Evolutionary conservation across 768 basidiomycete genomes (phyloP).

Genomic region (Boletus subparvulus): DNA sequence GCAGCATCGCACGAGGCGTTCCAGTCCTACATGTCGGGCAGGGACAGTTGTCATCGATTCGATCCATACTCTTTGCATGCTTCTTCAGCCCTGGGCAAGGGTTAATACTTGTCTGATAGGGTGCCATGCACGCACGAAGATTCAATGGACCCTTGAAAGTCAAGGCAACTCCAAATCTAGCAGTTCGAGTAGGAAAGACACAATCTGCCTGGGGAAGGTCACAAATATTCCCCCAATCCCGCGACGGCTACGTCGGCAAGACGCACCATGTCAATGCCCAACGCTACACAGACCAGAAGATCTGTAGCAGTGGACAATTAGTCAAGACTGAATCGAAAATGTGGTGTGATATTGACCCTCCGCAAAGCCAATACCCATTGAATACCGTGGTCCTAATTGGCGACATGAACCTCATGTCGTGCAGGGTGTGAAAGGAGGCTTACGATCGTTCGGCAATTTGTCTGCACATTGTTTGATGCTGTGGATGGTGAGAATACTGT

Average conservation of each 20-base stretch:
- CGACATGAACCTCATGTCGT: slow-evolving; percentile 9
- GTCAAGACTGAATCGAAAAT: neutral
- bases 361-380: slow-evolving; percentile 91
- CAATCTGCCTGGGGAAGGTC: slow-evolving; percentile 71
- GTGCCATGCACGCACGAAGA: slow-evolving; percentile 48
- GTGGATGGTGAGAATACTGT: slow-evolving; percentile 13
- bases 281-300: slow-evolving; percentile 83
- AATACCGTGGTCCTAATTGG: slow-evolving; percentile 74
- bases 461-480: slow-evolving; percentile 84
- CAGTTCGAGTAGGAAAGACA: slow-evolving; percentile 90
- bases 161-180: slow-evolving; percentile 86
- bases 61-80: slow-evolving; percentile 64
- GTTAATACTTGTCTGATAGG: slow-evolving; percentile 5
- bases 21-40: slow-evolving; percentile 80
- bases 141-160: slow-evolving; percentile 82
- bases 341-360: slow-evolving; percentile 55
- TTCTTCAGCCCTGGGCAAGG: slow-evolving; percentile 48
- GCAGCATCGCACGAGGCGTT: slow-evolving; percentile 69
- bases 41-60: slow-evolving; percentile 76
- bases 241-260: neutral
- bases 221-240: neutral
- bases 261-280: slow-evolving; percentile 89
- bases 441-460: slow-evolving; percentile 75
- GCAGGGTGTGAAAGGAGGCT: slow-evolving; percentile 24
- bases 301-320: slow-evolving; percentile 43